A percentile compares a stretch with the other conserved stretches of the same genome.
Conservation (phyloP, 176 grass and related monocot species). For the Tillandsia leiboldiana region DNA sequence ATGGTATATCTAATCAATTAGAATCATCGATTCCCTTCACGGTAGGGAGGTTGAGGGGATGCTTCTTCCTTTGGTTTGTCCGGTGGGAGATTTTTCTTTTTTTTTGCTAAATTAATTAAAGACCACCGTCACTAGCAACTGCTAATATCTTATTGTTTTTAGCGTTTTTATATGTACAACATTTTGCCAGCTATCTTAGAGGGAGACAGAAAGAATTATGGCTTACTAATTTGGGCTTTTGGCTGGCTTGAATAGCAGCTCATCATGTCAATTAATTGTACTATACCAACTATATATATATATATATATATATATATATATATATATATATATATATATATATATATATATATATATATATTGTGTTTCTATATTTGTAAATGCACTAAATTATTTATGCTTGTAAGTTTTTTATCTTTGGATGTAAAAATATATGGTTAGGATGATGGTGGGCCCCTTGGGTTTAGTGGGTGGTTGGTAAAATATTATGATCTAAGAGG, state of each 20-base stretch:
- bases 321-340: no score
- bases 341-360: no score
- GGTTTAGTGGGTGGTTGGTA: no score
- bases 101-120: neutral
- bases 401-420: no score
- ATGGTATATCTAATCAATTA: neutral
- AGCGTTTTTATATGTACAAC: neutral
- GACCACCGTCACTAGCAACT: neutral
- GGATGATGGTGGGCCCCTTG: no score
- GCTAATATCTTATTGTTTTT: neutral
- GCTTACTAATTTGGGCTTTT: neutral
- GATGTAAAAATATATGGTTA: no score
- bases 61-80: neutral
- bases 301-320: no score
- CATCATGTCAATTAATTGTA: neutral
- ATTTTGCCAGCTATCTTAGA: neutral
- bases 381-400: no score
- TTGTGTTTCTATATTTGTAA: no score
- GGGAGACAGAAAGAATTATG: neutral
- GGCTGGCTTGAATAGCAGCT: neutral
- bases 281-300: no score
- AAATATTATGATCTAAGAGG: no score
- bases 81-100: neutral
- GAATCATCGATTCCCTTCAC: neutral
- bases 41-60: neutral